Conservation (phyloP, 2,329 filamentous ascomycete species). For the Aureobasidium sp. region DNA sequence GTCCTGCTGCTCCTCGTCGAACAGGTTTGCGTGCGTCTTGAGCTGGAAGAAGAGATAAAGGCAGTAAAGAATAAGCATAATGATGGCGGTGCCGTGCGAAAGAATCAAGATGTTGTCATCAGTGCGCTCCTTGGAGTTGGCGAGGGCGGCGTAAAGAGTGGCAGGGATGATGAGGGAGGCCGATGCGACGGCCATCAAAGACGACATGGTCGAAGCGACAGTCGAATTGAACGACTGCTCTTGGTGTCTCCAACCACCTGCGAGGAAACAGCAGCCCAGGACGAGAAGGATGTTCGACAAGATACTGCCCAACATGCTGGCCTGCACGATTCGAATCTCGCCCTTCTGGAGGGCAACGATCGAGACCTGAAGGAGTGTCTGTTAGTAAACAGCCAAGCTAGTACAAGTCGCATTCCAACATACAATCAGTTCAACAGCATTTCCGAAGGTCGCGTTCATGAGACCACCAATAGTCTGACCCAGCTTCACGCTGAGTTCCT, state of each 20-base stretch:
- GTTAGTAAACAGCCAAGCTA: background rate
- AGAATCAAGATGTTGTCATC: constrained; percentile 43
- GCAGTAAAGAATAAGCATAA: constrained; percentile 47
- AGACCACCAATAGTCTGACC: constrained; percentile 84
- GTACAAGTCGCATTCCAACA: constrained; percentile 24
- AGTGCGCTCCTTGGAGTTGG: constrained; percentile 31
- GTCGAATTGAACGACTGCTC: constrained; percentile 60
- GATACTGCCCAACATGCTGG: constrained; percentile 93
- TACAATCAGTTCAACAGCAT: constrained; percentile 43
- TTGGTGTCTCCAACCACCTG: constrained; percentile 39
- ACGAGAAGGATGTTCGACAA: constrained; percentile 87
- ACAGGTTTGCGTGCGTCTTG: constrained; percentile 43
- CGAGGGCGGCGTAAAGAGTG: constrained; percentile 44
- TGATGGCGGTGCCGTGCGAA: constrained; percentile 48
- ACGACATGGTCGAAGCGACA: constrained; percentile 70
- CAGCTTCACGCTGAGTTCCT: constrained; percentile 71
- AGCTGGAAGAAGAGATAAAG: constrained; percentile 51
- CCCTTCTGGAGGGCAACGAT: constrained; percentile 80
- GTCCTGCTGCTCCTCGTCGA: constrained; percentile 34
- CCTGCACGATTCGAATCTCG: constrained; percentile 94
- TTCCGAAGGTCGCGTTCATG: constrained; percentile 85
- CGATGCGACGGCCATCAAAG: constrained; percentile 50
- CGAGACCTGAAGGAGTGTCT: constrained; percentile 57
- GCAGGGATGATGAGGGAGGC: constrained; percentile 49
- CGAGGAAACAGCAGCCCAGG: constrained; percentile 48